Conservation (phyloP, 2,329 filamentous ascomycete genomes). For the Juglanconis juglandina region DNA sequence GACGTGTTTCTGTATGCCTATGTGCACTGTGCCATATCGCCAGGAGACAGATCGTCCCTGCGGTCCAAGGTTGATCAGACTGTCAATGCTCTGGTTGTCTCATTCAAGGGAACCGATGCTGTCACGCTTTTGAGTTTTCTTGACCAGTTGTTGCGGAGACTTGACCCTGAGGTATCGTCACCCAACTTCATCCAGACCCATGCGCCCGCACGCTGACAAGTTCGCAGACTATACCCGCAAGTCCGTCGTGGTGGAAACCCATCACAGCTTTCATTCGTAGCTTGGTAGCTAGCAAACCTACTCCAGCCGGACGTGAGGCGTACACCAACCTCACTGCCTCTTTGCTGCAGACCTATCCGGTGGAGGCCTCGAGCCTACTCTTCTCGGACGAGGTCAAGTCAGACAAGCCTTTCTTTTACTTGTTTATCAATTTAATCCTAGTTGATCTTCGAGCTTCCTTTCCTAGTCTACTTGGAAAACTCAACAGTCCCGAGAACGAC, state of each 20-base stretch:
- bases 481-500: conserved; percentile 54
- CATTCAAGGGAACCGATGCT: conserved; percentile 57
- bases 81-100: conserved; percentile 46
- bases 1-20: conserved; percentile 56
- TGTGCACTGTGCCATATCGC: conserved; percentile 43
- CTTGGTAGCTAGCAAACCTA: conserved; percentile 54
- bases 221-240: conserved; percentile 43
- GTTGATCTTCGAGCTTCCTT: conserved; percentile 63
- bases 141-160: conserved; percentile 47
- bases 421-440: conserved; percentile 62
- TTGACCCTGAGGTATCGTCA: conserved; percentile 44
- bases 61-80: conserved; percentile 42
- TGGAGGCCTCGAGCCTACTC: conserved; percentile 42
- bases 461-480: conserved; percentile 55
- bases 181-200: background rate
- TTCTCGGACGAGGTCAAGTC: conserved; percentile 44
- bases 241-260: conserved; percentile 51
- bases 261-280: conserved; percentile 47
- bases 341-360: conserved; percentile 54
- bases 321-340: conserved; percentile 58
- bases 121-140: conserved; percentile 58
- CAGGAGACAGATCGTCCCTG: conserved; percentile 30
- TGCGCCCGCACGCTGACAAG: conserved; percentile 6
- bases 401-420: conserved; percentile 56
- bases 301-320: conserved; percentile 51